Percentiles rank a stretch among this genome's conserved stretches.
These are phyloP conservation scores for Parietichytrium sp. DNA, from an alignment of 108 stramenopile genomes.

Conservation along the genomic window DNA sequence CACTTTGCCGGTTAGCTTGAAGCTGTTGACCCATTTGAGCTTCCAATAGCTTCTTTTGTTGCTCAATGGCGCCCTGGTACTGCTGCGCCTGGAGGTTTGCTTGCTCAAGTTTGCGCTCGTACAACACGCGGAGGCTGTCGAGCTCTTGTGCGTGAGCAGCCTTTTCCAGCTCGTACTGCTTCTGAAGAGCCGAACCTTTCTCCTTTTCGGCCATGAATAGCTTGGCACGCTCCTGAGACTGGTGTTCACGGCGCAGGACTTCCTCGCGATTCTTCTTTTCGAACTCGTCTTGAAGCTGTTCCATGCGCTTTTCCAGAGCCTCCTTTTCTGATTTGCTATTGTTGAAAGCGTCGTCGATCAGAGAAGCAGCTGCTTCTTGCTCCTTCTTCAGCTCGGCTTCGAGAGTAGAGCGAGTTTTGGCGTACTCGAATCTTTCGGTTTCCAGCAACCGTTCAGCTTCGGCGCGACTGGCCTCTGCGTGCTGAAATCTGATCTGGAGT, in stretches of 20 bases:
- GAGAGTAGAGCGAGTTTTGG: neutral
- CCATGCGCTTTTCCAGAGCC: constrained; percentile 25
- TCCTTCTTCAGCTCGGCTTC: constrained; percentile 31
- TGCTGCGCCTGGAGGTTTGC: neutral
- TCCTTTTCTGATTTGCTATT: constrained; percentile 34
- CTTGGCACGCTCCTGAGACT: neutral
- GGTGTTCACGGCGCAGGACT: constrained; percentile 10
- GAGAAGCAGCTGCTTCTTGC: neutral
- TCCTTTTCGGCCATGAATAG: constrained; percentile 36
- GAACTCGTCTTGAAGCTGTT: constrained; percentile 29
- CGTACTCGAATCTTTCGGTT: constrained; percentile 6
- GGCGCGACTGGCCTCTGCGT: constrained; percentile 11
- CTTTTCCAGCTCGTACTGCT: constrained; percentile 34
- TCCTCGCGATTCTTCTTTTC: constrained; percentile 29
- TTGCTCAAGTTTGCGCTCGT: constrained; percentile 21
- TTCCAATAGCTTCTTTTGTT: constrained; percentile 10
- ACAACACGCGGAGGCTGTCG: neutral
- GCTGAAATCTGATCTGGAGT: neutral
- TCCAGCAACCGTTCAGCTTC: neutral
- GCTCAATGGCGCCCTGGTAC: constrained; percentile 14
- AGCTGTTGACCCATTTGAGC: neutral
- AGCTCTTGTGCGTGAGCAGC: neutral
- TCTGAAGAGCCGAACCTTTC: constrained; percentile 4
- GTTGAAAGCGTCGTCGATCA: constrained; percentile 34
- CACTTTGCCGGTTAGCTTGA: constrained; percentile 31